Base-by-base conservation (phyloP, 257 asterid genomes). In the Lycium ferocissimum region DNA sequence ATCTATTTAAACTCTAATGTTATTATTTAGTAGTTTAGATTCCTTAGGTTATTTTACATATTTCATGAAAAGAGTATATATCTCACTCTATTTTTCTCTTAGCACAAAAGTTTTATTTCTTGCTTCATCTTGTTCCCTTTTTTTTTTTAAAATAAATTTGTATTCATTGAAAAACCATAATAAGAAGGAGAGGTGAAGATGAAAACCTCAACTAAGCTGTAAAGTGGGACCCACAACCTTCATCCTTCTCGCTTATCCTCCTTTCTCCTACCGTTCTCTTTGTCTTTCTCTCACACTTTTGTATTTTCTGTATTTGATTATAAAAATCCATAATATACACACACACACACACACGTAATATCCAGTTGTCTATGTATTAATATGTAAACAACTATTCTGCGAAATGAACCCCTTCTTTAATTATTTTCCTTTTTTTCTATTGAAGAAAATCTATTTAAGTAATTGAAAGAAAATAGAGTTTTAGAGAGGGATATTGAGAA, bases 401-500 rank as follows among this genome's bases (percentile, higher is more conserved):
- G 80, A 71, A 82, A 26, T 73, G 75, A 65, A 49, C 5, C 62
- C 12, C 35, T 11, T 56, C 2, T 56, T 63, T 62, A 12, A 11
- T 26, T 26, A 35, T 13, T 33, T 67, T 7, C 3, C 5, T 67
- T 15, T 56, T 37, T 67, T 69, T 59, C 7, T 67, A 67, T 70
- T 70, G 15, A 40, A 38, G 61, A 75, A 47, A 75, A 20, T 75
- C 63, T 76, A 76, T 51, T 76, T 76, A 76, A 76, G 47, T 8
- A 51, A 12, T 53, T 76, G 47, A 51, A 76, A 51, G 51, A 51
- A 76, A 76, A 76, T 82, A 63, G 73, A 73, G 66, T 80, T 51
- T 62, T 79, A 17, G 63, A 83, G 59, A 67, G 88, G 57, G 86
- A 86, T 71, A 62, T 81, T 26, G 66, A 17, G 79, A 63, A 75